These are phyloP conservation scores for Trichoderma oligosporum DNA, from an alignment of 2,329 filamentous ascomycete species.

Conservation along the genomic window DNA sequence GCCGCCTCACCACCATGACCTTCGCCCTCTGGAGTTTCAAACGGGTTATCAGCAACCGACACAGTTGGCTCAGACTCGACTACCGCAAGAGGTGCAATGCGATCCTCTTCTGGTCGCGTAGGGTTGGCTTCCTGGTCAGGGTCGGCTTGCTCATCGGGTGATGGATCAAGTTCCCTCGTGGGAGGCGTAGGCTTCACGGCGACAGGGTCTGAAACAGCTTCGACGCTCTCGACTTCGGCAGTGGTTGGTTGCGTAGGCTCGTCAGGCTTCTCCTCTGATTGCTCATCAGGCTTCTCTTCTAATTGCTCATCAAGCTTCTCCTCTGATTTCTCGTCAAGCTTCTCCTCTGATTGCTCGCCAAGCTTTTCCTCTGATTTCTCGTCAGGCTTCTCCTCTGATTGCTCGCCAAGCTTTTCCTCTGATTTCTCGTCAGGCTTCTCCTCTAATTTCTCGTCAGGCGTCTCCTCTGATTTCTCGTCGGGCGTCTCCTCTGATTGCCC, in stretches of 20 bases:
- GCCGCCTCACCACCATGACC: conserved; percentile 2
- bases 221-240: not conserved
- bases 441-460: not conserved
- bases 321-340: not conserved
- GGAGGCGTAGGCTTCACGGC: not conserved
- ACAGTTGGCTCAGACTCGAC: conserved; percentile 16
- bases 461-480: not conserved
- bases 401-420: too few species aligned
- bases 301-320: not conserved
- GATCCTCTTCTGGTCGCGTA: conserved; percentile 20
- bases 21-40: conserved; percentile 9
- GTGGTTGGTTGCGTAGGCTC: not conserved
- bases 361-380: not conserved
- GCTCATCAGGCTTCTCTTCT: not conserved
- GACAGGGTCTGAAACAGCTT: not conserved
- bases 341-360: not conserved
- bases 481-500: not conserved
- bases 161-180: not conserved
- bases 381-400: not conserved
- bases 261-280: too few species aligned
- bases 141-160: conserved; percentile 17
- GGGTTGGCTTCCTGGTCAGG: conserved; percentile 17
- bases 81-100: conserved; percentile 20
- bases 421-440: not conserved
- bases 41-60: not conserved